Base-by-base conservation (phyloP, 768 basidiomycete genomes). In the Phlebiopsis gigantea region DNA sequence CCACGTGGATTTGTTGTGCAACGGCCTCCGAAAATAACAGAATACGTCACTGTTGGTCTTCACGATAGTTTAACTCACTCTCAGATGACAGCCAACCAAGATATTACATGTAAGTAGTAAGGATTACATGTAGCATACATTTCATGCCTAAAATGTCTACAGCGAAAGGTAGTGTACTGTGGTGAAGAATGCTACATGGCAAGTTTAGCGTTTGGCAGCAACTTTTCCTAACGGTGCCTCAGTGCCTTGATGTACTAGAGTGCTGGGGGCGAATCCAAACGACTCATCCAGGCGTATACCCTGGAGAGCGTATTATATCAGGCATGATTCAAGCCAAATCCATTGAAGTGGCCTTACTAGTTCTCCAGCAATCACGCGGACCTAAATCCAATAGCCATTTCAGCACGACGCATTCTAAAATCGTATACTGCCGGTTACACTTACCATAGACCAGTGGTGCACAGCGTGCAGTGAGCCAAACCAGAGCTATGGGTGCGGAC, bases 381-480 rank as follows among this genome's bases (percentile, higher is more conserved):
- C 79, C 89, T 91, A 57, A 15, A 31, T 19, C 57, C 25, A 8
- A 39, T 24, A 30, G 6, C 14, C 17, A 39, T 4, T 10, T 52
- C 19, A 34, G 28, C 31, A 34, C 9, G 24, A 55, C 19, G 17
- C 1, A 25, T 19, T 15, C 8, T 46, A 12, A 5, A 45, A 19
- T 10, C 19, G 22, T 24, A 24, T 22, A n/a, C 2, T 21, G 8
- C 12, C 19, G 24, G 6, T 43, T 30, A 21, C 12, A 63, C 79
- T 62, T 66, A 89, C 88, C 87, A 91, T 91, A 19, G 89, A 90
- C 89, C 89, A 93, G 66, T 93, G 91, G 70, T 93, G 91, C 24
- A 93, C 86, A 43, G 90, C 90, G 65, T 93, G 91, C 29, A 93
- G 71, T 22, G 78, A 83, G n/a, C 83, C 81, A 68, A 93, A 93